A percentile compares a stretch with the other conserved stretches of the same genome.
These are phyloP conservation scores for Pseudogymnoascus destructans DNA, from an alignment of 2,329 filamentous ascomycete species.

Conservation along the genomic window DNA sequence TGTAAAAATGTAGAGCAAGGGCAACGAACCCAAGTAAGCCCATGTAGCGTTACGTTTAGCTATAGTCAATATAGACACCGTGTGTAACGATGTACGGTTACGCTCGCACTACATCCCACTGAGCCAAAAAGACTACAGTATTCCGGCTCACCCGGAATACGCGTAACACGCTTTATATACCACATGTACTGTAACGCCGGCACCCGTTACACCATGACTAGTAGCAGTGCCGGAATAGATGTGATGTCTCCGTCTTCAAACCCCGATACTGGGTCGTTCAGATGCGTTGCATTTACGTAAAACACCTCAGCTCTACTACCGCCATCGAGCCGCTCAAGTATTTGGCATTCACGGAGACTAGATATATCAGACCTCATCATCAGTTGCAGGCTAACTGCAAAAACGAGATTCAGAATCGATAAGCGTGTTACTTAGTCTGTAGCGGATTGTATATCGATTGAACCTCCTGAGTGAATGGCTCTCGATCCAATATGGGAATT, in stretches of 20 bases:
- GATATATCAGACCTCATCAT: conserved; percentile 1
- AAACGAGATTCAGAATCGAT: conserved; percentile 14
- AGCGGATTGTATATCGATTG: conserved; percentile 12
- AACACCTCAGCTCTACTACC: conserved; percentile 11
- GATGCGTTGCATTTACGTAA: conserved; percentile 13
- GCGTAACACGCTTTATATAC: too few species aligned
- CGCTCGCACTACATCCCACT: too few species aligned
- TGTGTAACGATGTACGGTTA: too few species aligned
- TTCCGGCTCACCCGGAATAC: too few species aligned
- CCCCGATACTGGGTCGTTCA: conserved; percentile 11
- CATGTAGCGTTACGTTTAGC: conserved; percentile 52
- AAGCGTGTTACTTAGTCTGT: conserved; percentile 11
- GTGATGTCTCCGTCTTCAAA: conserved; percentile 52
- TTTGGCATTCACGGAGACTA: too few species aligned
- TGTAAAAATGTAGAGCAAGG: background rate
- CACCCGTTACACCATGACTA: conserved; percentile 55
- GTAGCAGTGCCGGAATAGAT: conserved; percentile 48
- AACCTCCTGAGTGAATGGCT: conserved; percentile 1
- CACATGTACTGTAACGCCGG: too few species aligned
- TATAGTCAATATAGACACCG: conserved; percentile 48
- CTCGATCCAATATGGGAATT: conserved; percentile 10
- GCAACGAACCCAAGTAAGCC: conserved; percentile 40
- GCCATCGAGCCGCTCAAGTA: too few species aligned
- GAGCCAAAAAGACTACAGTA: too few species aligned
- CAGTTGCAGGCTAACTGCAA: conserved; percentile 14